Base-by-base conservation (phyloP, 2,329 filamentous ascomycete genomes). In the Exophiala xenobiotica region DNA sequence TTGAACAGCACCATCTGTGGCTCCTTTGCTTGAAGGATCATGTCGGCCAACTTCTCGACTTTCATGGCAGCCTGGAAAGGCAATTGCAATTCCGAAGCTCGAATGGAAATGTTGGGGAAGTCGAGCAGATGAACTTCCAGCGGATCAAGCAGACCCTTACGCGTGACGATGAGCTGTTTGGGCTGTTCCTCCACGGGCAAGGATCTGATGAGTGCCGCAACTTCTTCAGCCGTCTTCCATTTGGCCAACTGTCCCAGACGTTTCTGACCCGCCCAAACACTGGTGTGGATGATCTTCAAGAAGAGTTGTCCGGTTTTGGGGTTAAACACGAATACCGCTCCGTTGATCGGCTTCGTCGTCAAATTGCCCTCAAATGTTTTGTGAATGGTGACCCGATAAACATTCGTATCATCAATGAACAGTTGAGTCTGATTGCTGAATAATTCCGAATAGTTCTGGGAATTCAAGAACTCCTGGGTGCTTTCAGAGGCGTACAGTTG, bases 1-100 rank as follows among this genome's bases (percentile, higher is more conserved):
- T 99, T 99, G 81, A 97, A 99, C 6, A 99, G 80, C 46, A 99
- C 93, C 93, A 99, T 99, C 73, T 99, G 93, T n/a, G 93, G 93
- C 68, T 97, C 93, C 0, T 93, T 99, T 1, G 93, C 95, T 62
- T 91, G 87, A 39, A 99, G 76, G 64, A 99, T 99, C 92, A 99
- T 96, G 73, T 99, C 95, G 61, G 92, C 95, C 39, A 99, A 81
- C 72, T 99, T 99, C 74, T 99, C 93, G 2, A 99, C 91, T 79
- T 99, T 99, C 92, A 99, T 99, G 0, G 95, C 95, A 49, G 93
- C 93, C 72, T 99, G 95, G 87, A 99, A 99, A 1, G 93, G 93
- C 59, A 99, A 78, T 70, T 99, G 93, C 62, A 99, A 75, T 71
- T 99, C 93, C 0, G 93, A 99, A 8, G 93, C 93, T 62, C 93